Conservation (phyloP, 257 asterid genomes). For the Verbascum thapsus region DNA sequence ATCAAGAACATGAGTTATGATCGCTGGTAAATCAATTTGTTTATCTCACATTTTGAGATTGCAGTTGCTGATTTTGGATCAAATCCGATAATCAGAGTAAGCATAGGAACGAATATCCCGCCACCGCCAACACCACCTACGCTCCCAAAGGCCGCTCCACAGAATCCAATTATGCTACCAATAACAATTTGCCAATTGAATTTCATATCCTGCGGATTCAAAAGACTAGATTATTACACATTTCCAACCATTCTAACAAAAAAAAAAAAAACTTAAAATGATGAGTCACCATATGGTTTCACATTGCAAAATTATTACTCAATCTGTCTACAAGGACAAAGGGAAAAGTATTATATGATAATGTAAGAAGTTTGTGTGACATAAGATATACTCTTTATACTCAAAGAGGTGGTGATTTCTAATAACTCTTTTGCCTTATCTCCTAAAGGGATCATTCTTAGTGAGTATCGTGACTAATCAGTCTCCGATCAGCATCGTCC, state of each 20-base stretch:
- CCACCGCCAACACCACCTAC: slow-evolving; percentile 99
- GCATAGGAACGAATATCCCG: slow-evolving; percentile 97
- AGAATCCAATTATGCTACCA: slow-evolving; percentile 86
- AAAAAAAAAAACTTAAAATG: no score
- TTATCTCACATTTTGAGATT: slow-evolving; percentile 92
- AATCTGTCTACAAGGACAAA: no score
- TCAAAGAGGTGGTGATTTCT: background rate
- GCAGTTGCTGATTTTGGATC: slow-evolving; percentile 97
- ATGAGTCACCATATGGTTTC: no score
- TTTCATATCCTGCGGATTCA: slow-evolving; percentile 64
- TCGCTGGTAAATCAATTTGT: background rate
- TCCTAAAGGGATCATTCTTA: background rate
- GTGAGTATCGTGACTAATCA: no score
- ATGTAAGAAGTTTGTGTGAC: no score
- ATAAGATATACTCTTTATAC: no score
- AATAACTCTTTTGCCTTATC: slow-evolving; percentile 3
- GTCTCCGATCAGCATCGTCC: no score
- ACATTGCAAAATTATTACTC: no score
- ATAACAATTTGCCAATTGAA: slow-evolving; percentile 73
- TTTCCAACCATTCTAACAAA: slow-evolving; percentile 2
- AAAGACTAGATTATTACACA: slow-evolving; percentile 8
- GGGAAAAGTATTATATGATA: no score
- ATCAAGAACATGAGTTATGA: no score
- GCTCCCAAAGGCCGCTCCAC: slow-evolving; percentile 97
- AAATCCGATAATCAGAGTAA: slow-evolving; percentile 77